These are phyloP conservation scores for Tanacetum coccineum DNA, from an alignment of 129 eudicot species.

Conservation along the genomic window DNA sequence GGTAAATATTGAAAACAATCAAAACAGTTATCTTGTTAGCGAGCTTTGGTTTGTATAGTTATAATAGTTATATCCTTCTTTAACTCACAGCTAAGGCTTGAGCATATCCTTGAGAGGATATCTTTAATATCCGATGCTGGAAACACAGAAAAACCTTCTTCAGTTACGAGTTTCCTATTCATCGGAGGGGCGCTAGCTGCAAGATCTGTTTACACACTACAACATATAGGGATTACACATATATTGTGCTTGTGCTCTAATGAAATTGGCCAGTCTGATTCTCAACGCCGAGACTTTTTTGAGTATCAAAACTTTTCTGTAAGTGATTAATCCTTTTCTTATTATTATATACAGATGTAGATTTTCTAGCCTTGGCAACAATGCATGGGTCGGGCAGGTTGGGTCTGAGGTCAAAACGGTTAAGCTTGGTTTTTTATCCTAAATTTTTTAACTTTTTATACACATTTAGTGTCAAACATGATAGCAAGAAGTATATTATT, in stretches of 20 bases:
- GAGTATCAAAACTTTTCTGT: constrained; percentile 77
- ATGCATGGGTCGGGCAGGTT: neutral
- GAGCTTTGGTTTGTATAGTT: neutral
- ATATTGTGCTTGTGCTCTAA: constrained; percentile 88
- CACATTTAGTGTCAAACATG: neutral
- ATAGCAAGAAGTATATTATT: neutral
- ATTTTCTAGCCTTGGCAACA: neutral
- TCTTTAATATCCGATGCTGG: constrained; percentile 91
- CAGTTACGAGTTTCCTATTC: constrained; percentile 47
- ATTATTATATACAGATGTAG: neutral
- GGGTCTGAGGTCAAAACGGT: neutral
- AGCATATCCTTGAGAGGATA: constrained; percentile 94
- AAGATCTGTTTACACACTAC: constrained; percentile 85
- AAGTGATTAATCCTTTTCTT: constrained; percentile 33
- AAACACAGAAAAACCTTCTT: constrained; percentile 88
- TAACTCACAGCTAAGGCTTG: constrained; percentile 80
- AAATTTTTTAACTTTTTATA: neutral
- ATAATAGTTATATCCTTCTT: constrained; percentile 14
- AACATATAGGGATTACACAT: constrained; percentile 90
- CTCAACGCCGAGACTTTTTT: constrained; percentile 75
- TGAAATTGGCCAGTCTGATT: constrained; percentile 95
- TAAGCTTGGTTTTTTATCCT: neutral
- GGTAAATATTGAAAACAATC: constrained; percentile 34
- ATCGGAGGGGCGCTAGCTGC: constrained; percentile 99
- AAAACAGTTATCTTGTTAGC: neutral